Evolutionary conservation across 2,329 filamentous ascomycete species (phyloP), one percentile per base, ranked within the genome.

Genomic region (Phialocephala sp.): DNA sequence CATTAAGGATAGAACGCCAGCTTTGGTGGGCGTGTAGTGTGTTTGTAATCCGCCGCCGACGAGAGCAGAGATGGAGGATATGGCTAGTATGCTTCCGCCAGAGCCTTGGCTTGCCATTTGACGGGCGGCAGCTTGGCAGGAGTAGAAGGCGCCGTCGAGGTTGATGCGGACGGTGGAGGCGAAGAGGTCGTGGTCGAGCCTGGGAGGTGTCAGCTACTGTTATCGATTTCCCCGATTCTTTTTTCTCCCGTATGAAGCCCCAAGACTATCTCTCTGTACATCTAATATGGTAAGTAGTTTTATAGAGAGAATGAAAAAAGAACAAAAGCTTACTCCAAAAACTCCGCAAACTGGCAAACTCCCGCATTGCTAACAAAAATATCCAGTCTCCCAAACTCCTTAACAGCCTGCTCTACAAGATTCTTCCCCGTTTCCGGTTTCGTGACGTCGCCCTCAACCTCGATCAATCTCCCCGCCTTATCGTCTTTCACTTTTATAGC

Each of bases 11-110:
- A 92, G 76, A 2, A 97, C 85, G 2, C 92, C 93, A 0, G 93
- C 92, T 78, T 97, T 97, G 18, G 93, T 96, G 11, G 93, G 91
- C 18, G 93, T 96, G 79, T 96, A 97, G 76, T 97, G 93, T 32
- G 87, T 89, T 80, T 96, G 93, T 56, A 84, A 82, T 0, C 89
- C 91, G 52, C 92, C 93, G 43, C 93, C 93, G 0, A 93, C 90
- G 14, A 93, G 84, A 0, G 91, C 91, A 20, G 85, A 88, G 74
- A 93, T 92, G 70, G 87, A 91, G 8, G 86, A 89, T 45, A 94
- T 83, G 62, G 86, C 91, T 70, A 93, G 94, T 73, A 97, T 95
- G 72, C 87, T 89, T 39, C 93, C 93, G 18, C 93, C 92, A 0
- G 86, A 78, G 0, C 82, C 80, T 72, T 91, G 84, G 36, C 76